Evolutionary conservation across 192 early-diverging fungal species (phyloP), one percentile per base, ranked within the genome.

Genomic region (Entomortierella beljakovae): DNA sequence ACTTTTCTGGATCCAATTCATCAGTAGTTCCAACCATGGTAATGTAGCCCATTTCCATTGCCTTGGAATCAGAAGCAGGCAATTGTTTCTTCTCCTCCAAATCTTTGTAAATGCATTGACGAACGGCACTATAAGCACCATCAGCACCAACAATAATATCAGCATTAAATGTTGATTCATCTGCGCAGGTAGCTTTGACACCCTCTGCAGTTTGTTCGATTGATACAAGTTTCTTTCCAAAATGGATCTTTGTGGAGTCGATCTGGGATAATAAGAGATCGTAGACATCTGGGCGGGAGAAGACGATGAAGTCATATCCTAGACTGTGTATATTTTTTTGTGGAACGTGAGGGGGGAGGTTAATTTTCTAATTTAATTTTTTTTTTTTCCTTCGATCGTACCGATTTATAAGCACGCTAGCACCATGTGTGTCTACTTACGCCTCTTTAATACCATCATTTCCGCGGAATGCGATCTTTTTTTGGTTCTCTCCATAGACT

Each of bases 21-120:
- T 74, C 71, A 1, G 71, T 66, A 22, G 71, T 74, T 35, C 71
- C 71, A 4, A 74, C 63, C 71, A 74, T 60, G 35, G 63, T 66
- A 50, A 74, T 49, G 38, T 65, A 74, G 0, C 71, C 71, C 15
- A 61, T 65, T 23, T 37, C 52, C 13, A 74, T 16, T 2, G 42
- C 64, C 20, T 65, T 48, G 1, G 57, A 29, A 22, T 74, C 71
- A 37, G 35, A 54, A 15, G 29, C 13, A 0, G 71, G 71, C 28
- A 74, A 33, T 28, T 53, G n/a, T 6, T 55, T 26, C 51, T 53
- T 60, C 49, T 59, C 63, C 25, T 37, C 15, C 35, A 74, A 2
- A 7, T 49, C 20, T 6, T 38, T n/a, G 26, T 74, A 74, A 0
- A 74, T 11, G 3, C 42, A 46, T 33, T 74, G 63, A 31, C 71